Evolutionary conservation across 2,329 filamentous ascomycete species (phyloP).

Genomic region (Hypoxylon sp.): DNA sequence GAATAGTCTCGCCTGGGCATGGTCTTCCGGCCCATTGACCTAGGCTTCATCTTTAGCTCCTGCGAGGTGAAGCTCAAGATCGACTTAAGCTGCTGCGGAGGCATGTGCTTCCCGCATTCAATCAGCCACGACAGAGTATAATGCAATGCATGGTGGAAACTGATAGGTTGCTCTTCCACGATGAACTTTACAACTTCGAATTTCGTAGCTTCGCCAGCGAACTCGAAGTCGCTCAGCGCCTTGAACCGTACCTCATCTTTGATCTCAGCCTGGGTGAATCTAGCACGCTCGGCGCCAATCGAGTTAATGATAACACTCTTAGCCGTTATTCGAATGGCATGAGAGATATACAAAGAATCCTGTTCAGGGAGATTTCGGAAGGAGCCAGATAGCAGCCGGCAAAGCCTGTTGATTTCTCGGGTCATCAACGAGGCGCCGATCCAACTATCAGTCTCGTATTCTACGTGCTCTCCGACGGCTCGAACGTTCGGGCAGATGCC

Average conservation of each 20-base stretch:
- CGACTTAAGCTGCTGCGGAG: conserved; percentile 72
- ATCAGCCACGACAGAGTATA: conserved; percentile 97
- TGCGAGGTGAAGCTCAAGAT: conserved; percentile 79
- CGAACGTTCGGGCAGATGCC: conserved; percentile 95
- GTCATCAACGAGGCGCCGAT: conserved; percentile 96
- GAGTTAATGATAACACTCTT: conserved; percentile 91
- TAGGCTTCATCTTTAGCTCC: conserved; percentile 75
- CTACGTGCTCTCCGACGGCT: conserved; percentile 93
- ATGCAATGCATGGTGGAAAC: conserved; percentile 96
- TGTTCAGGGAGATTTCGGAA: conserved; percentile 79
- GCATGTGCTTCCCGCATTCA: conserved; percentile 85
- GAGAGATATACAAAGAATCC: conserved; percentile 73
- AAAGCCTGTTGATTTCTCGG: conserved; percentile 92
- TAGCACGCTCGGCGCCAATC: conserved; percentile 85
- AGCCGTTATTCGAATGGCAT: conserved; percentile 79
- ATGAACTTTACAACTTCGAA: conserved; percentile 86
- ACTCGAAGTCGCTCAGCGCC: conserved; percentile 80
- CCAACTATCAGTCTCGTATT: conserved; percentile 98
- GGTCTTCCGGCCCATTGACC: conserved; percentile 70
- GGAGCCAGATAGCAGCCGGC: conserved; percentile 87
- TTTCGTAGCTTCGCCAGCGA: conserved; percentile 69
- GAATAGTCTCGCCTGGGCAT: conserved; percentile 68
- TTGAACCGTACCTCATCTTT: conserved; percentile 90
- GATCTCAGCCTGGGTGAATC: conserved; percentile 89
- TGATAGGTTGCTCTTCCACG: conserved; percentile 90